Evolutionary conservation across 306 rosid species (phyloP), one percentile per base, ranked within the genome.

Genomic region (Lathyrus sativus): DNA sequence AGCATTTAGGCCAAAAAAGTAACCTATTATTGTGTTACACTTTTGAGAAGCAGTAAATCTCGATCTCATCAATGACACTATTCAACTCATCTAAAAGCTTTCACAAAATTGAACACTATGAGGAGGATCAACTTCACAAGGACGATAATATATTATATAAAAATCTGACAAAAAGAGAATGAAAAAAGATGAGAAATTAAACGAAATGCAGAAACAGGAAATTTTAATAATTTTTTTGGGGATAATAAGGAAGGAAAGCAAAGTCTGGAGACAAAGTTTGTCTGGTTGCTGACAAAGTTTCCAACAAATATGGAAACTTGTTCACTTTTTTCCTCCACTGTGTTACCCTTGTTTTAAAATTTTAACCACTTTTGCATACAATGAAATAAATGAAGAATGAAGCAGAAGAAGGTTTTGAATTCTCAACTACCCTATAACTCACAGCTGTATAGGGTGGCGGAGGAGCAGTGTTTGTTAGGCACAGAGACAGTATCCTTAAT

Each of bases 361-460:
- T 45, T 55, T 9, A 9, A 29, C 7, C 29, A 38, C 33, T n/a
- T 44, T 54, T 8, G 45, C 9, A 35, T 35, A 5, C 37, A 33
- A 33, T 33, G 37, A 33, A 33, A 19, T 0, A 1, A 33, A 33
- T 33, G 38, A 33, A 33, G 49, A 73, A 41, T 12, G 37, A 41
- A 15, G n/a, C 22, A 57, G 24, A 66, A 45, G 7, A 67, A 15
- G 18, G 14, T 38, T 12, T 39, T 31, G 41, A 61, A 50, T 19
- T 11, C 39, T 53, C 33, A 76, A 68, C 38, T 11, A 18, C 11
- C 14, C 11, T 56, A 33, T 33, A 5, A 33, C 15, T 48, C 29
- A 31, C 66, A 43, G 74, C 39, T 66, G 71, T 5, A n/a, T 71
- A 71, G 77, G 81, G 81, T 65, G 77, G 81, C 81, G 48, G 55